Percentiles rank a stretch among this genome's conserved stretches.
Evolutionary conservation across 208 protist genomes (phyloP).

Genomic region (Acanthamoeba triangularis): DNA sequence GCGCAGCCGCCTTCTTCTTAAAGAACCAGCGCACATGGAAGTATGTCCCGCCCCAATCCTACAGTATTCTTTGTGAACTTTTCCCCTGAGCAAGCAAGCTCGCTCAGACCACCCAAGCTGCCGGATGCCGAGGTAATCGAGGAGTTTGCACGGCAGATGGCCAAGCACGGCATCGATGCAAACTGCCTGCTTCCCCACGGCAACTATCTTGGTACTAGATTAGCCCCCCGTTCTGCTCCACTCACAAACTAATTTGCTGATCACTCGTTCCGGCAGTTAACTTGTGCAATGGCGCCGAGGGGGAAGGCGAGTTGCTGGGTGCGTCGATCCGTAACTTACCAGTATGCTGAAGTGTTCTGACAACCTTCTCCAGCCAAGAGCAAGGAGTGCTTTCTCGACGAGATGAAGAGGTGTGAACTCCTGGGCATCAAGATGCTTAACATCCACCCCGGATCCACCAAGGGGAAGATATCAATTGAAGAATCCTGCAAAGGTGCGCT

Average conservation of each 20-base stretch:
- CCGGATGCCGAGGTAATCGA: background rate
- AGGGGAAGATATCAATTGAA: conserved; percentile 13
- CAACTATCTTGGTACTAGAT: conserved; percentile 81
- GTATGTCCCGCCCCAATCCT: background rate
- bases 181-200: conserved; percentile 81
- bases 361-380: conserved; percentile 62
- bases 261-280: background rate
- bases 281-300: conserved; percentile 11
- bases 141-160: conserved; percentile 74
- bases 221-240: background rate
- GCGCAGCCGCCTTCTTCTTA: conserved; percentile 49
- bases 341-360: background rate
- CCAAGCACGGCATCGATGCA: conserved; percentile 15
- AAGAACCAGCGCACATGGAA: conserved; percentile 79
- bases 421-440: conserved; percentile 81
- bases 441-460: conserved; percentile 85
- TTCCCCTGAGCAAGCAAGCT: background rate
- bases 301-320: conserved; percentile 24
- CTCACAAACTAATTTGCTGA: background rate
- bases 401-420: conserved; percentile 81
- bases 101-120: background rate
- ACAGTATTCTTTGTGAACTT: background rate
- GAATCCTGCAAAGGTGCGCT: conserved; percentile 47
- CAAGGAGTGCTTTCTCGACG: conserved; percentile 78
- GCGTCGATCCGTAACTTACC: background rate